Conservation (phyloP, 169 alveolate genomes). For the Cryptosporidium viatorum region DNA sequence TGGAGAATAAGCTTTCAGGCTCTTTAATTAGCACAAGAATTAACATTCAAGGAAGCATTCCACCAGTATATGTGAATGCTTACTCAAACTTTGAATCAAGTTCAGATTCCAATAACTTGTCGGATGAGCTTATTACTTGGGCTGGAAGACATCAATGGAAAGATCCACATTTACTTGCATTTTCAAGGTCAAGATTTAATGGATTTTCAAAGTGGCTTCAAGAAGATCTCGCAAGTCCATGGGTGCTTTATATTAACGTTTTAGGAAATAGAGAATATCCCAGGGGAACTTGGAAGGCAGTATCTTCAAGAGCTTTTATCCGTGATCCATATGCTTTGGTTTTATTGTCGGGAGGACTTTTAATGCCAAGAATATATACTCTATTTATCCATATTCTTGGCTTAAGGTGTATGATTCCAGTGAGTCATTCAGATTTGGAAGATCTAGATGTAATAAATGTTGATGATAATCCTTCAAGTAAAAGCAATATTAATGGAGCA, state of each 20-base stretch:
- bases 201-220: conserved; percentile 50
- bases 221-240: conserved; percentile 59
- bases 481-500: background rate
- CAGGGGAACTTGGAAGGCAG: conserved; percentile 62
- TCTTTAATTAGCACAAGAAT: conserved; percentile 4
- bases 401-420: conserved; percentile 24
- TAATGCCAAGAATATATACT: conserved; percentile 24
- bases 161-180: conserved; percentile 53
- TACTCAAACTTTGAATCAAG: background rate
- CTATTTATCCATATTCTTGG: conserved; percentile 49
- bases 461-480: background rate
- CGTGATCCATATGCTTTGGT: conserved; percentile 41
- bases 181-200: conserved; percentile 29
- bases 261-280: conserved; percentile 56
- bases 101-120: background rate
- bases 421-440: conserved; percentile 38
- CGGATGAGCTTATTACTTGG: conserved; percentile 36
- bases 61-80: conserved; percentile 40
- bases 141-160: conserved; percentile 47
- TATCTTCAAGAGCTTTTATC: conserved; percentile 58
- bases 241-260: conserved; percentile 53
- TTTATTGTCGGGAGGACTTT: conserved; percentile 39
- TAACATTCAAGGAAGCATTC: conserved; percentile 44
- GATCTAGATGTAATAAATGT: conserved; percentile 51
- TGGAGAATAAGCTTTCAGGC: background rate